phyloP scores from a whole-genome alignment of 2,329 filamentous ascomycete species.

The Penicillium crustosum region DNA sequence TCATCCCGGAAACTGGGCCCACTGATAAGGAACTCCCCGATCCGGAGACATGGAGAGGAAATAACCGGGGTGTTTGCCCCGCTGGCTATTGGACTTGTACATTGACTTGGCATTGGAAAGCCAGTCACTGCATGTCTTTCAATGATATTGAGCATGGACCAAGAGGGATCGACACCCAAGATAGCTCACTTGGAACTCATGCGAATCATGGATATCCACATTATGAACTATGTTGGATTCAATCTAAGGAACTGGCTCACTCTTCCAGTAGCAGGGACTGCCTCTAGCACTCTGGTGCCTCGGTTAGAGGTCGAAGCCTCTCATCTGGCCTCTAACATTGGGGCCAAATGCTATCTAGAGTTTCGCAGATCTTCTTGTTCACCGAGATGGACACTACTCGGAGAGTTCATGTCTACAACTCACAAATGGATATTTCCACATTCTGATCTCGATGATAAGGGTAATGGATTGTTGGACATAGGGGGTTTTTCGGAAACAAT shows the following conservation, averaged over 20 bases:
- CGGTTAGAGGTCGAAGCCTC: not conserved
- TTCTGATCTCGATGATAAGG: conserved; percentile 6
- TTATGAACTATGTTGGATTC: not conserved
- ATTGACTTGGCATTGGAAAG: not conserved
- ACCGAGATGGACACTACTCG: not conserved
- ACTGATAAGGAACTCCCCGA: conserved; percentile 18
- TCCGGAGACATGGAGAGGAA: conserved; percentile 7
- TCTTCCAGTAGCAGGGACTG: not conserved
- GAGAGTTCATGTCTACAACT: conserved; percentile 7
- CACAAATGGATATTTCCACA: not conserved
- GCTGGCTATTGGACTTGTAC: conserved; percentile 8
- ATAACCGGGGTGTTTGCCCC: not conserved
- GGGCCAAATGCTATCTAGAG: conserved; percentile 16
- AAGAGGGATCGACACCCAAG: conserved; percentile 18
- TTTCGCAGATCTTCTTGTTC: conserved; percentile 12
- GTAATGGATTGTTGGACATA: not conserved
- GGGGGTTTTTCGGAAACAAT: not conserved
- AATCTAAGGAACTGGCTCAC: conserved; percentile 1
- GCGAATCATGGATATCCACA: not conserved
- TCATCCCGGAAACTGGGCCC: conserved; percentile 9
- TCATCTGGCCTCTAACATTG: not conserved
- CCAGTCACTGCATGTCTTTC: not conserved
- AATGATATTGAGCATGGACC: conserved; percentile 6
- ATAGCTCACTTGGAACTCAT: conserved; percentile 13
- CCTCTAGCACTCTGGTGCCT: conserved; percentile 1